Base-by-base conservation (phyloP, 1,284 basidiomycete species). In the Cutaneotrichosporon dermatis region DNA sequence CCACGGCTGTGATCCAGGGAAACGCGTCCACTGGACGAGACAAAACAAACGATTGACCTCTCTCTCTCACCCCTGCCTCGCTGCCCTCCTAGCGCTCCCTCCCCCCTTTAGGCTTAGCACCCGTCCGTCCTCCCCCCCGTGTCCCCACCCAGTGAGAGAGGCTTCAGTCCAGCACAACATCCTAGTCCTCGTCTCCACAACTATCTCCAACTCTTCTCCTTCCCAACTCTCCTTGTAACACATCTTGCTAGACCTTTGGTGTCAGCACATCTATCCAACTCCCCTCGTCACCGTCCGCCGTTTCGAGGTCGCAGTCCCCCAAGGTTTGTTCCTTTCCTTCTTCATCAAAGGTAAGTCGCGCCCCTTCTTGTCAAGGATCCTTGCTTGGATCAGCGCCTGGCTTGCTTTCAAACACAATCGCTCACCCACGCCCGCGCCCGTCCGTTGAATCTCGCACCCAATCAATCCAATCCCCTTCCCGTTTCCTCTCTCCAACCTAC, bases 301-400 rank as follows among this genome's bases (percentile, higher is more conserved):
- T 34, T 33, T 57, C 55, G 40, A 51, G 15, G 41, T 51, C 55
- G n/a, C 36, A 58, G 41, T 45, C 48, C 11, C 40, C 35, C 25
- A 36, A 58, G 51, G 57, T 54, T 58, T 37, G 51, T 54, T 44
- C 46, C 25, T 36, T 15, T 5, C 43, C n/a, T 11, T 35, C 36
- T 25, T 42, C 13, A 40, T 37, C 41, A 49, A 54, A 44, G 49
- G 55, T 57, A 16, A 51, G 55, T 42, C 25, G 15, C 55, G 15
- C 36, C 4, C n/a, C 8, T 4, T 11, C 35, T 12, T 15, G 49
- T 15, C 49, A n/a, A 25, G 25, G 25, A 25, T 25, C 25, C 25
- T 25, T 25, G 25, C 25, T 25, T 25, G 25, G 25, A 25, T 25
- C 25, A 25, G 25, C 25, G 25, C 25, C 25, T 25, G 25, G 25